These are phyloP conservation scores for Chloris gayana DNA, from an alignment of 176 grass and related monocot species.

Conservation along the genomic window DNA sequence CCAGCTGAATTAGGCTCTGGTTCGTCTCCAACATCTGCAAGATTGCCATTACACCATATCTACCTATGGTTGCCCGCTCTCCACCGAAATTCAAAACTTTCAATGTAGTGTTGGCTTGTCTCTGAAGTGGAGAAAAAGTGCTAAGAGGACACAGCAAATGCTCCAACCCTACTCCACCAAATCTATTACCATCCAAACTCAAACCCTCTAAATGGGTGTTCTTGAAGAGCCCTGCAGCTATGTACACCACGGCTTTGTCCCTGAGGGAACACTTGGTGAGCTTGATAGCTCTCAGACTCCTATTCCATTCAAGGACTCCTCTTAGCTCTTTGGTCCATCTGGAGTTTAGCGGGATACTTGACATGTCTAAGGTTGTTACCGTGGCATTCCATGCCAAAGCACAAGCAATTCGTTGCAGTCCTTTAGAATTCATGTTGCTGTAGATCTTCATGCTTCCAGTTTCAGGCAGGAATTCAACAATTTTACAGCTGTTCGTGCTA, in stretches of 20 bases:
- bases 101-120: conserved; percentile 73
- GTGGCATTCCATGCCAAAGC: conserved; percentile 84
- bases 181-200: conserved; percentile 72
- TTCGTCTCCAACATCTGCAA: conserved; percentile 90
- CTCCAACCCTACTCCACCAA: conserved; percentile 78
- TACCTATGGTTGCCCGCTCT: conserved; percentile 52
- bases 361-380: conserved; percentile 72
- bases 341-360: conserved; percentile 65
- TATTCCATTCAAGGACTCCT: conserved; percentile 72
- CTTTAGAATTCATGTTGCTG: conserved; percentile 51
- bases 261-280: conserved; percentile 67
- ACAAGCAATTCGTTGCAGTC: conserved; percentile 60
- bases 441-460: conserved; percentile 73
- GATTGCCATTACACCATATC: conserved; percentile 64
- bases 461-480: conserved; percentile 77
- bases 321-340: conserved; percentile 86
- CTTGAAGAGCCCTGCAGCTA: conserved; percentile 95
- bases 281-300: conserved; percentile 63
- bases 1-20: conserved; percentile 61
- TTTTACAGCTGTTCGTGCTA: conserved; percentile 46
- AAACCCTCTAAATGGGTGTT: conserved; percentile 76
- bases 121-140: conserved; percentile 82
- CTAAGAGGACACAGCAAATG: conserved; percentile 85
- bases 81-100: conserved; percentile 80
- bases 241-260: conserved; percentile 80